Base-by-base conservation (phyloP, 805 yeast species). In the Jamesozyma gamospora region DNA sequence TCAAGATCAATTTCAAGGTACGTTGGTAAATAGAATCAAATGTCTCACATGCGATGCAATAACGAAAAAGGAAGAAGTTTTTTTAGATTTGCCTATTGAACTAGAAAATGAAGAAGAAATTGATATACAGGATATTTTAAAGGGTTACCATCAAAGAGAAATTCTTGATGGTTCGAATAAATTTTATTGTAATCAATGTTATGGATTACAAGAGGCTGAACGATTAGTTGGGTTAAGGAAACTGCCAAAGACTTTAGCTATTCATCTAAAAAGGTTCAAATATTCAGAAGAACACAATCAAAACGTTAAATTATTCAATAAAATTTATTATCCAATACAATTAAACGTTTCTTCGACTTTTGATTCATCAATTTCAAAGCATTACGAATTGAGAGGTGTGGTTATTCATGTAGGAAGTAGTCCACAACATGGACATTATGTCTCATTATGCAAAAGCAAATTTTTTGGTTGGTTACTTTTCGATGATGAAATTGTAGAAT, bases 351-450 rank as follows among this genome's bases (percentile, higher is more conserved):
- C 79, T 53, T 55, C 60, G 75, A 72, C 50, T 53, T 74, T 19
- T 36, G 63, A 62, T 18, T 61, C 66, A 13, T 68, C 74, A 1
- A 41, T 51, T 14, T 48, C 45, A n/a, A 75, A 74, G 50, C 67
- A 79, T 15, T 92, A 87, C 53, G 95, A 88, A 51, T 64, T 92
- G 37, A 81, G 77, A 46, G 85, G 90, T 0, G 79, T 90, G 32
- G 92, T 92, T 11, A 87, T 92, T 10, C 98, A 92, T 56, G 78
- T 92, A 49, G 98, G 98, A 5, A 94, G 96, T 4, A 96, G 97
- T 0, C 96, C 97, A 1, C 87, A 86, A 65, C 96, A 88, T 62
- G 98, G 98, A 0, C 98, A 92, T 58, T 92, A 92, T 58, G 90
- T 92, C 9, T 73, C 95, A 0, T 65, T 92, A 4, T 81, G 92